Percentiles rank a stretch among this genome's conserved stretches.
Evolutionary conservation across 2,329 filamentous ascomycete species (phyloP).

Genomic region (Geosmithia morbida): DNA sequence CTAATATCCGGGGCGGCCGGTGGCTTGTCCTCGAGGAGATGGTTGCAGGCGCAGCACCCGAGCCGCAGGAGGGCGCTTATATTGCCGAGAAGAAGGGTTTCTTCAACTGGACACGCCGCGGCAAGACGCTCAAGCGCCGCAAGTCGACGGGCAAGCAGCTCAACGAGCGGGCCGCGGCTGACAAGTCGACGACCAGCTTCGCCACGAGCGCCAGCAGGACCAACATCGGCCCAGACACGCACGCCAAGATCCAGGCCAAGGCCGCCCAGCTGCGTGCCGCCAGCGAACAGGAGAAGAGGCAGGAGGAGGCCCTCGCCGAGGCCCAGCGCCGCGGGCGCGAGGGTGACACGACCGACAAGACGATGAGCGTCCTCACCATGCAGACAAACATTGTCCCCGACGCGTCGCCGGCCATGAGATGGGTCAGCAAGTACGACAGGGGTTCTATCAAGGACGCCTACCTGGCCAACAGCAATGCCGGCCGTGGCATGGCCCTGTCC

Average conservation of each 20-base stretch:
- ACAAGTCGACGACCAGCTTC: conserved; percentile 22
- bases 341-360: conserved; percentile 54
- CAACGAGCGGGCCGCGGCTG: conserved; percentile 19
- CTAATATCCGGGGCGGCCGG: conserved; percentile 61
- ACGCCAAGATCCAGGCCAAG: conserved; percentile 84
- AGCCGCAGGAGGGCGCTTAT: conserved; percentile 73
- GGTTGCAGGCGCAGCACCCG: conserved; percentile 79
- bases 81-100: conserved; percentile 93
- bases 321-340: conserved; percentile 36
- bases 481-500: conserved; percentile 40
- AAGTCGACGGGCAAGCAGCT: conserved; percentile 55
- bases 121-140: conserved; percentile 47
- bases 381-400: conserved; percentile 75
- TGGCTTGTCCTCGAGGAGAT: conserved; percentile 97
- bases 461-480: conserved; percentile 57
- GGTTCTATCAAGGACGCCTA: conserved; percentile 77
- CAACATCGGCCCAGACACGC: conserved; percentile 79
- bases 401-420: conserved; percentile 88
- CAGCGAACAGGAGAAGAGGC: conserved; percentile 41
- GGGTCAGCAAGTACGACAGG: conserved; percentile 92
- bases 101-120: conserved; percentile 71
- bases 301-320: conserved; percentile 20
- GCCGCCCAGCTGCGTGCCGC: conserved; percentile 69
- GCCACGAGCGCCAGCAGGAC: conserved; percentile 51
- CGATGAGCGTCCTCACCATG: conserved; percentile 77